Percentiles rank a stretch among this genome's conserved stretches.
Evolutionary conservation across 805 yeast genomes (phyloP).

Genomic region (Soucietia sequanensis): DNA sequence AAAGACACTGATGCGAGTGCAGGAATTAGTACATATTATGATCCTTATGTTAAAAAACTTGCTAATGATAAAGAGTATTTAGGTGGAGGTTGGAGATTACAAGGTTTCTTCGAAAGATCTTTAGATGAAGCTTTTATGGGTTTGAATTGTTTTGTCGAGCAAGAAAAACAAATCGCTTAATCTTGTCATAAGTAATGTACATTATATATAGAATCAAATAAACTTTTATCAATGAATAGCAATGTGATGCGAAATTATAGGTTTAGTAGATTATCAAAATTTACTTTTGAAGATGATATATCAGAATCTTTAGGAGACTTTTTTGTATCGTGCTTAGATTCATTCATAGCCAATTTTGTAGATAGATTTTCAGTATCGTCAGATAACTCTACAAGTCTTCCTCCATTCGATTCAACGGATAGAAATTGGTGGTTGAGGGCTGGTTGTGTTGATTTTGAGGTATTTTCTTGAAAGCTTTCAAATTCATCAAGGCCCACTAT

Average conservation of each 20-base stretch:
- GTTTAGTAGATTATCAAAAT: not conserved
- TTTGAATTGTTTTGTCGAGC: constrained; percentile 72
- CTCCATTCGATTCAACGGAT: no score
- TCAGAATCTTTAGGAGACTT: not conserved
- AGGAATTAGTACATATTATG: constrained; percentile 48
- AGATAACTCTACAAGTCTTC: no score
- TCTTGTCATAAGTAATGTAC: constrained; percentile 2
- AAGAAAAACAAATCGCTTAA: constrained; percentile 35
- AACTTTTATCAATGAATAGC: not conserved
- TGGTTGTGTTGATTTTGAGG: not conserved
- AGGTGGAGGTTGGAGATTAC: constrained; percentile 84
- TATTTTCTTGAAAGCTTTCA: not conserved
- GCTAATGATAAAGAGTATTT: constrained; percentile 62
- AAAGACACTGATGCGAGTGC: constrained; percentile 9
- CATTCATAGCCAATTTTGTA: no score
- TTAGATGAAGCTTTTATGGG: constrained; percentile 90
- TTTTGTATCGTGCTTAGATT: no score
- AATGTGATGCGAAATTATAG: not conserved
- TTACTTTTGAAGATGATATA: not conserved
- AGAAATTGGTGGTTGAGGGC: not conserved
- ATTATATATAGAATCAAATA: not conserved
- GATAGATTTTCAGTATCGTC: no score
- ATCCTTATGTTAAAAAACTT: constrained; percentile 47
- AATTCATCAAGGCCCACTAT: constrained; percentile 1
- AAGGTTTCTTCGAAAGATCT: constrained; percentile 68